Evolutionary conservation across 768 basidiomycete genomes (phyloP).

Genomic region (Boletus insuetus): DNA sequence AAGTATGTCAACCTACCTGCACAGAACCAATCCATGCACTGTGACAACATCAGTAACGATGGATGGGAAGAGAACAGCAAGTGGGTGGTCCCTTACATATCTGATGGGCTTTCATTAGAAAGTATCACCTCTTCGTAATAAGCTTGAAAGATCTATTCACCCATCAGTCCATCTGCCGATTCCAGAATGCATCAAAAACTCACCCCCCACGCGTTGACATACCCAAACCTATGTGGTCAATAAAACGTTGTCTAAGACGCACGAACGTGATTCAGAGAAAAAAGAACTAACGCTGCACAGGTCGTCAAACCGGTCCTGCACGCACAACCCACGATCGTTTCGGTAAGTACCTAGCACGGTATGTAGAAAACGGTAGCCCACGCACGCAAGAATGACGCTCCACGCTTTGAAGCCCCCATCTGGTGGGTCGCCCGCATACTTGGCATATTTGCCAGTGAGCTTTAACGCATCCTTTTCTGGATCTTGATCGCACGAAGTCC

Average conservation of each 20-base stretch:
- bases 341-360: neutral
- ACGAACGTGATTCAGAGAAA: neutral
- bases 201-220: conserved; percentile 75
- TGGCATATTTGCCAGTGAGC: conserved; percentile 13
- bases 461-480: conserved; percentile 4
- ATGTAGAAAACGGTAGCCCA: neutral
- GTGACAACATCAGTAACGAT: neutral
- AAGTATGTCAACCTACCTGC: conserved; percentile 41
- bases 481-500: neutral
- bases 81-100: conserved; percentile 45
- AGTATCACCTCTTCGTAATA: conserved; percentile 62
- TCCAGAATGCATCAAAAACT: conserved; percentile 24
- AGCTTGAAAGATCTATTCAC: conserved; percentile 61
- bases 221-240: conserved; percentile 50
- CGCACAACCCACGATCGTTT: neutral
- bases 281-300: conserved; percentile 39
- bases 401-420: conserved; percentile 33
- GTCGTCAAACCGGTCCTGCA: conserved; percentile 25
- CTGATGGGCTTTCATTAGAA: conserved; percentile 49
- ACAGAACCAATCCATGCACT: conserved; percentile 83
- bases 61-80: neutral
- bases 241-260: neutral
- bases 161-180: neutral
- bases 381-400: conserved; percentile 30
- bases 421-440: conserved; percentile 22